These are phyloP conservation scores for Phyllostachys edulis DNA, from an alignment of 176 grass and related monocot genomes.

Conservation along the genomic window DNA sequence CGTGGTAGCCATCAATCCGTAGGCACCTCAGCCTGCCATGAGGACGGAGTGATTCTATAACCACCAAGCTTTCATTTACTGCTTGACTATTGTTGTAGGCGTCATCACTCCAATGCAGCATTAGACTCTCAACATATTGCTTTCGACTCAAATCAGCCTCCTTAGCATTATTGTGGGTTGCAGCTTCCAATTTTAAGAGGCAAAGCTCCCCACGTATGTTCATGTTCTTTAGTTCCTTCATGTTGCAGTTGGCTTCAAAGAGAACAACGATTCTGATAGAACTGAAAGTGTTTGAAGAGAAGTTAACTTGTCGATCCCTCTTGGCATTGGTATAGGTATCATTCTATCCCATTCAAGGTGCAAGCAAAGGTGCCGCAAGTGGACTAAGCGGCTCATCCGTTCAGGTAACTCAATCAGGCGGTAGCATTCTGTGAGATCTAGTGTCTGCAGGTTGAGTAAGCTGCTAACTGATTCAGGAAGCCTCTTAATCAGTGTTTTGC, in stretches of 20 bases:
- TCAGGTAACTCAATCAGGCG: slow-evolving; percentile 34
- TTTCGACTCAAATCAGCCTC: slow-evolving; percentile 39
- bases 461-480: slow-evolving; percentile 40
- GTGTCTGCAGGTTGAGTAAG: slow-evolving; percentile 45
- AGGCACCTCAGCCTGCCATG: slow-evolving; percentile 19
- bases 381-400: slow-evolving; percentile 31
- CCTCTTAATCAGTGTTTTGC: slow-evolving; percentile 7
- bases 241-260: slow-evolving; percentile 23
- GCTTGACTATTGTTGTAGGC: neutral
- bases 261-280: slow-evolving; percentile 11
- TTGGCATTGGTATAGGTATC: slow-evolving; percentile 30
- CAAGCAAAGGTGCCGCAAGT: slow-evolving; percentile 46
- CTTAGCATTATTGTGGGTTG: neutral
- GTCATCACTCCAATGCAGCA: slow-evolving; percentile 38
- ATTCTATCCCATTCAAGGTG: slow-evolving; percentile 47
- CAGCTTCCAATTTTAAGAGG: slow-evolving; percentile 44
- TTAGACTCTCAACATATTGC: slow-evolving; percentile 38
- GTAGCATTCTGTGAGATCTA: slow-evolving; percentile 37
- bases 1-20: slow-evolving; percentile 39
- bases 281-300: slow-evolving; percentile 47
- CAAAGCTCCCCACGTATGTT: slow-evolving; percentile 59
- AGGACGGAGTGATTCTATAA: slow-evolving; percentile 27
- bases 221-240: slow-evolving; percentile 42
- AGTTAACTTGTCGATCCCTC: slow-evolving; percentile 31
- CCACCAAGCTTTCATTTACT: neutral